phyloP scores from a whole-genome alignment of 805 yeast genomes.

The Candida andamanensis region DNA sequence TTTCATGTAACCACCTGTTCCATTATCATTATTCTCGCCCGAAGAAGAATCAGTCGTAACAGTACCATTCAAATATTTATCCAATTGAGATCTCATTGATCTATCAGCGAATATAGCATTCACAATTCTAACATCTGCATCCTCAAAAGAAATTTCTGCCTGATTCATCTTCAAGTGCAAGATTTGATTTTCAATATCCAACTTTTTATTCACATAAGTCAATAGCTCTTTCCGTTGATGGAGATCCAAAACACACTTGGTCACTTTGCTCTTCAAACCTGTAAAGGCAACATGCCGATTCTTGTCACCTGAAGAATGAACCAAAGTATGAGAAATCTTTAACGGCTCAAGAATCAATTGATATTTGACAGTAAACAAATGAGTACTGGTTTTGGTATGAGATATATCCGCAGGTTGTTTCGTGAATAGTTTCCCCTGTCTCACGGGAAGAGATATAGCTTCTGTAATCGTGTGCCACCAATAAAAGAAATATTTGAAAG shows the following conservation, averaged over 20 bases:
- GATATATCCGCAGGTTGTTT: conserved; percentile 13
- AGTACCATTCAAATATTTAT: conserved; percentile 5
- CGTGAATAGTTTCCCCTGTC: conserved; percentile 29
- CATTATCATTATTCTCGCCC: conserved; percentile 4
- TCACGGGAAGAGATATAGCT: conserved; percentile 29
- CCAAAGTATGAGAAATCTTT: conserved; percentile 31
- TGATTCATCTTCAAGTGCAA: conserved; percentile 55
- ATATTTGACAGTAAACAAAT: conserved; percentile 37
- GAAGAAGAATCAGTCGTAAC: conserved; percentile 10
- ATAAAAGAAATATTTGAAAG: conserved; percentile 32
- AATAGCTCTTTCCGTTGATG: conserved; percentile 36
- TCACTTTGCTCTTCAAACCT: conserved; percentile 34
- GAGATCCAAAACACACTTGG: conserved; percentile 31
- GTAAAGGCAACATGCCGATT: conserved; percentile 27
- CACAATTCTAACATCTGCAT: conserved; percentile 64
- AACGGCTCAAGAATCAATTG: conserved; percentile 37
- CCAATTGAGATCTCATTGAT: conserved; percentile 25
- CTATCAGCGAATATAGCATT: conserved; percentile 60
- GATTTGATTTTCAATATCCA: conserved; percentile 29
- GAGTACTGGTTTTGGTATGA: conserved; percentile 34
- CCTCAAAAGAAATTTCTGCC: conserved; percentile 65
- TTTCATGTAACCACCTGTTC: conserved; percentile 9
- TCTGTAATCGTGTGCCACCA: conserved; percentile 40
- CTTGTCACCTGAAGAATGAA: conserved; percentile 22
- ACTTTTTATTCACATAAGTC: conserved; percentile 33